phyloP scores from a whole-genome alignment of 1,139 yeast species.

The Yamadazyma conglobata region DNA sequence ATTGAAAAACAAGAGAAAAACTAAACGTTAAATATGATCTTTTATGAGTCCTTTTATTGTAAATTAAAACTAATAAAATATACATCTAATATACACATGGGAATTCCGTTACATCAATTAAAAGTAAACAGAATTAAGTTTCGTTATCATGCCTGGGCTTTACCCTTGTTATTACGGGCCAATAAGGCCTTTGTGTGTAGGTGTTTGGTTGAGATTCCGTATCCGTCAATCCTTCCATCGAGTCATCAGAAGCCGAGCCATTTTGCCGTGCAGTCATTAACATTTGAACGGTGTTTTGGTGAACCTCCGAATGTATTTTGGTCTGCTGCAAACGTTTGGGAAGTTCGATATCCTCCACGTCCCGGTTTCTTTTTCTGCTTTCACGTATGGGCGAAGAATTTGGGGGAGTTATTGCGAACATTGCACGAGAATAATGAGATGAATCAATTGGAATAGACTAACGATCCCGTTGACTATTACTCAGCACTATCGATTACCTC shows the following conservation, averaged over 20 bases:
- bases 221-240: too few species aligned
- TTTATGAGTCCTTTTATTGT: slow-evolving; percentile 11
- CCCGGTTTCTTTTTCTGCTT: slow-evolving; percentile 9
- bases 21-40: slow-evolving; percentile 18
- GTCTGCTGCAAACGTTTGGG: slow-evolving; percentile 23
- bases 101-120: too few species aligned
- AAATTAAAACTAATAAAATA: slow-evolving; percentile 12
- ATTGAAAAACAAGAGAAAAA: slow-evolving; percentile 67
- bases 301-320: slow-evolving; percentile 30
- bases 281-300: slow-evolving; percentile 27
- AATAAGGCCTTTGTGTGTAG: slow-evolving; percentile 27
- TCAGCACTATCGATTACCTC: too few species aligned
- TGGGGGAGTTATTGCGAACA: slow-evolving; percentile 9
- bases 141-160: slow-evolving; percentile 1
- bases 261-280: slow-evolving; percentile 26
- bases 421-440: too few species aligned
- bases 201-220: slow-evolving; percentile 6
- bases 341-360: slow-evolving; percentile 7
- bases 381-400: slow-evolving; percentile 10
- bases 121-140: too few species aligned
- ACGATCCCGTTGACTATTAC: too few species aligned
- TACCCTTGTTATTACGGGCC: slow-evolving; percentile 20
- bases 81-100: slow-evolving; percentile 10
- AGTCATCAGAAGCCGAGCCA: too few species aligned
- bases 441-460: too few species aligned